Base-by-base conservation (phyloP, 345 rosid genomes). In the Eucalyptus erythrocorys region DNA sequence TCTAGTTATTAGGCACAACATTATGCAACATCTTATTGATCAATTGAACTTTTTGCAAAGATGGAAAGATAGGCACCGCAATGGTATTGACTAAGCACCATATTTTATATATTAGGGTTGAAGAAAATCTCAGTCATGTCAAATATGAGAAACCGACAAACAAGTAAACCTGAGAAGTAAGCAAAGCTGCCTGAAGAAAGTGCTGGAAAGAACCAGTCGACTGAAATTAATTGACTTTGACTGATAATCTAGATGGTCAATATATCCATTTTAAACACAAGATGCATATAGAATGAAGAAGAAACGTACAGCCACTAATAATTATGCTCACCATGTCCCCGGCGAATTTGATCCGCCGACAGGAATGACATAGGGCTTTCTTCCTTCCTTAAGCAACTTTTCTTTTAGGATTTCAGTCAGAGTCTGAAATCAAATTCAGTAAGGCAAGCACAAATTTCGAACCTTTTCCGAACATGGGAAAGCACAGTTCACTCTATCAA, bases 291-390 rank as follows among this genome's bases (percentile, higher is more conserved):
- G 76, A n/a, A 14, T n/a, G 21, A 66, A 66, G 40, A 66, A 66
- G 76, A n/a, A 66, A n/a, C 40, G 15, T 7, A 15, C 76, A 14
- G n/a, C 76, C 40, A 14, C 76, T 7, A 51, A 32, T 2, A 84
- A 57, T 87, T 42, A 89, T 86, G 91, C 95, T 95, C 92, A 97
- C 98, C 99, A 97, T 85, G 99, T 95, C 90, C 99, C 99, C 82
- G 96, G 59, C 48, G 98, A 94, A 92, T 96, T 96, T 43, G 99
- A 97, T 91, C 99, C 99, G 55, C 99, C 98, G 64, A 95, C 99
- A 10, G 98, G 99, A 89, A 96, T 96, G 85, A 96, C 96, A 92
- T 97, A 96, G 5, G 99, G 99, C 85, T 92, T 97, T 90, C 93
- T 93, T 34, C 94, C 21, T 93, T 93, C 94, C 21, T 93, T 93